Base-by-base conservation (phyloP, 129 eudicot genomes). In the Centrapalus pauciflorus region DNA sequence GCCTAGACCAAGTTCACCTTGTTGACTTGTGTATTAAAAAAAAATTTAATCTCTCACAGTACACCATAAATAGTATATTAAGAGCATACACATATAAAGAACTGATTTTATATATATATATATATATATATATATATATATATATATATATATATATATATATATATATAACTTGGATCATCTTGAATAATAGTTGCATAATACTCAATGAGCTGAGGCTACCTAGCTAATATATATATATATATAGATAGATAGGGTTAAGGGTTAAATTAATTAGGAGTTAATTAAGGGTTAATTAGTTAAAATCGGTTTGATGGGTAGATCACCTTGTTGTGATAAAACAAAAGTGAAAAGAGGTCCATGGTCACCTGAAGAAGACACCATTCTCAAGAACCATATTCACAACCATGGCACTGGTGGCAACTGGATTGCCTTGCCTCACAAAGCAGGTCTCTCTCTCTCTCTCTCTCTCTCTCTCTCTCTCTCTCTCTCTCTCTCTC, bases 271-370 rank as follows among this genome's bases (percentile, higher is more conserved):
- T 51, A 12, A n/a, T n/a, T n/a, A n/a, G n/a, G n/a, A n/a, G n/a
- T n/a, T n/a, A n/a, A n/a, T n/a, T n/a, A 62, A 72, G 72, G 20
- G 65, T 27, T 14, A 12, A 16, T 14, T 37, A n/a, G n/a, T n/a
- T n/a, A n/a, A n/a, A n/a, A n/a, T 29, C 19, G 55, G 59, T 32
- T 59, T 40, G 63, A 89, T 89, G 96, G 96, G 94, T 49, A 85
- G 96, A 79, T 70, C 84, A 41, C 96, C 96, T 30, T 89, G 96
- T 56, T 89, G 96, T 69, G 96, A 89, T 81, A 89, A 89, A 62
- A 64, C 78, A 27, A 86, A 85, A 71, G 95, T 89, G 48, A 89
- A 89, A 79, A 85, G 80, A 77, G 96, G 96, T 11, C 90, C 90
- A 54, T 89, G 96, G 96, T 89, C 96, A 19, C 86, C 83, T 76